A percentile compares a stretch with the other conserved stretches of the same genome.
Evolutionary conservation across 2,329 filamentous ascomycete genomes (phyloP).

Genomic region (Elsinoe necatrix): DNA sequence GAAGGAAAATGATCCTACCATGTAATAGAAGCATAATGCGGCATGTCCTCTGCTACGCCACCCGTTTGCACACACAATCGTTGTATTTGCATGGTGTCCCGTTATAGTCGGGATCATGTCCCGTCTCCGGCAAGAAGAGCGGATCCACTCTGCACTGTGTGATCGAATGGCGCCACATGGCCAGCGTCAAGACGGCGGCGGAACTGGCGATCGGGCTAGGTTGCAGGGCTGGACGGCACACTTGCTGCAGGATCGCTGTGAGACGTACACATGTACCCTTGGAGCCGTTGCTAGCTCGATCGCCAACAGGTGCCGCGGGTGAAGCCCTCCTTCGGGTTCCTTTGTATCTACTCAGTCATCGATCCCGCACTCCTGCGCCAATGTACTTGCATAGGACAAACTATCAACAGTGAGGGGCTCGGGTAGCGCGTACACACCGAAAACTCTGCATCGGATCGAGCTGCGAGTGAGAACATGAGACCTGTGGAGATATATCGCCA

Average conservation of each 20-base stretch:
- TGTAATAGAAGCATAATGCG: too few relatives aligned
- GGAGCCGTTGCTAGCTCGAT: slow-evolving; percentile 4
- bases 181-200: background rate
- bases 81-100: background rate
- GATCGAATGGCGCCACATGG: background rate
- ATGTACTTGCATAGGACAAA: background rate
- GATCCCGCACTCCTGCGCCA: background rate
- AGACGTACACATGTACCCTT: background rate
- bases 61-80: background rate
- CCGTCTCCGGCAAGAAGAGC: background rate
- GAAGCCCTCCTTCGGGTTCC: background rate
- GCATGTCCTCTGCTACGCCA: too few relatives aligned
- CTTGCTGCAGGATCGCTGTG: background rate
- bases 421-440: background rate
- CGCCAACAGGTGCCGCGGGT: background rate
- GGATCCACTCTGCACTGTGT: background rate
- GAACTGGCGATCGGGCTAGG: background rate
- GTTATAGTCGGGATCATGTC: background rate
- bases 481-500: background rate
- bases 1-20: too few relatives aligned
- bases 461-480: background rate
- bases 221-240: background rate
- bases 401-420: background rate
- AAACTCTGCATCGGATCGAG: background rate
- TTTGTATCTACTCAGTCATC: background rate